Evolutionary conservation across 2,329 filamentous ascomycete genomes (phyloP).

Genomic region (Aspergillus hiratsukae): DNA sequence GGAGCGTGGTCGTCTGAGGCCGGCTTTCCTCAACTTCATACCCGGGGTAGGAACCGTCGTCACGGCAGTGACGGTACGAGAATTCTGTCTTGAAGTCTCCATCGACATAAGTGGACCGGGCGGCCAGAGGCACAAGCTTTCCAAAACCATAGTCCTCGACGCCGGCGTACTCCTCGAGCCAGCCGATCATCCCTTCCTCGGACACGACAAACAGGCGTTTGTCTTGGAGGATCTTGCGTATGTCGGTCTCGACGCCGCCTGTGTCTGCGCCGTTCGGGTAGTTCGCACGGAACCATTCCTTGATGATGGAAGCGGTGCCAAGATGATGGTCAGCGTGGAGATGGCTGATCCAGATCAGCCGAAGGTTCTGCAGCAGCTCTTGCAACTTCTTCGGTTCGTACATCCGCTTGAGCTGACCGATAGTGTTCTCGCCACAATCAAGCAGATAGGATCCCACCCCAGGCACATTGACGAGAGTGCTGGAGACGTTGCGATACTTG

Average conservation of each 20-base stretch:
- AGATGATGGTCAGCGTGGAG: conserved; percentile 95
- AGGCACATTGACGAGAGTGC: conserved; percentile 78
- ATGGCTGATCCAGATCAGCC: conserved; percentile 88
- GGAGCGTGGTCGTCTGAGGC: conserved; percentile 17
- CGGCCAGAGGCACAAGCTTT: conserved; percentile 48
- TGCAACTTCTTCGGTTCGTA: conserved; percentile 62
- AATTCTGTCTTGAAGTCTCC: conserved; percentile 23
- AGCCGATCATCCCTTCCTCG: conserved; percentile 65
- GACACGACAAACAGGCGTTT: conserved; percentile 62
- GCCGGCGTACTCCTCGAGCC: conserved; percentile 72
- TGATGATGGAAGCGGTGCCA: conserved; percentile 74
- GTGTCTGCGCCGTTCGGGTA: conserved; percentile 44
- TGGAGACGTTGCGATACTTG: conserved; percentile 92
- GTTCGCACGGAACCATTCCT: conserved; percentile 66
- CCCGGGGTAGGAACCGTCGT: conserved; percentile 23
- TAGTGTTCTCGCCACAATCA: conserved; percentile 86
- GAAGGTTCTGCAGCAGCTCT: conserved; percentile 71
- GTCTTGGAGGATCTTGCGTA: conserved; percentile 35
- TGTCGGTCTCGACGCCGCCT: conserved; percentile 32
- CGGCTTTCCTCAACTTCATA: conserved; percentile 5
- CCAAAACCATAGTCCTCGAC: conserved; percentile 73
- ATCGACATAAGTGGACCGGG: conserved; percentile 24
- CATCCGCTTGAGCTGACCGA: conserved; percentile 77
- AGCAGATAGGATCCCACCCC: conserved; percentile 83
- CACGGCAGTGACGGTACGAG: conserved; percentile 25